A percentile compares a stretch with the other conserved stretches of the same genome.
Evolutionary conservation across 352 stramenopile genomes (phyloP).

Genomic region (Pythium diclinum): DNA sequence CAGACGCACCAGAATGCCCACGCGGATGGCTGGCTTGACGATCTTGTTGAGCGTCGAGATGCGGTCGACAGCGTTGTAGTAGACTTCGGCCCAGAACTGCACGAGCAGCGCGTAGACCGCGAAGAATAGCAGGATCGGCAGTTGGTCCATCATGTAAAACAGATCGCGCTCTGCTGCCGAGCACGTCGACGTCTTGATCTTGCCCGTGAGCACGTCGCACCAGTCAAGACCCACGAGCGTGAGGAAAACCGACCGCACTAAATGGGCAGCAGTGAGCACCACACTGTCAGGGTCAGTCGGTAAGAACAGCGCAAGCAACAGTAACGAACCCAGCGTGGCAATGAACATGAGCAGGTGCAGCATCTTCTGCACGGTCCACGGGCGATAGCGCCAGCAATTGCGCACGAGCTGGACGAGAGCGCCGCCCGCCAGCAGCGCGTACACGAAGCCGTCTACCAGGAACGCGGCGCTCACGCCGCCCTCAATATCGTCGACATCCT

Average conservation of each 20-base stretch:
- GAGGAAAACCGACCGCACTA: constrained; percentile 48
- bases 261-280: not conserved
- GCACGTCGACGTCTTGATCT: constrained; percentile 58
- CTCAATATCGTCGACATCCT: constrained; percentile 37
- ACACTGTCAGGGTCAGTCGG: not conserved
- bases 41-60: constrained; percentile 53
- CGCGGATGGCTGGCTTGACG: constrained; percentile 69
- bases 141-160: constrained; percentile 85
- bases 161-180: constrained; percentile 62
- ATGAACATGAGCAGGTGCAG: constrained; percentile 83
- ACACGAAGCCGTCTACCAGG: constrained; percentile 62
- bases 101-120: constrained; percentile 78
- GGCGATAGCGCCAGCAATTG: constrained; percentile 79
- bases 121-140: constrained; percentile 82
- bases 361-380: constrained; percentile 88
- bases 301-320: not conserved
- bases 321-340: constrained; percentile 50
- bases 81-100: constrained; percentile 88
- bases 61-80: constrained; percentile 85
- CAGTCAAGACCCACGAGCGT: constrained; percentile 72
- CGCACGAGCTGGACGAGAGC: constrained; percentile 70
- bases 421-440: constrained; percentile 57
- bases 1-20: constrained; percentile 53
- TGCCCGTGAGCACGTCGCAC: constrained; percentile 72
- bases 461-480: constrained; percentile 60